These are phyloP conservation scores for Pochonia chlamydosporia DNA, from an alignment of 2,329 filamentous ascomycete genomes.

Conservation along the genomic window DNA sequence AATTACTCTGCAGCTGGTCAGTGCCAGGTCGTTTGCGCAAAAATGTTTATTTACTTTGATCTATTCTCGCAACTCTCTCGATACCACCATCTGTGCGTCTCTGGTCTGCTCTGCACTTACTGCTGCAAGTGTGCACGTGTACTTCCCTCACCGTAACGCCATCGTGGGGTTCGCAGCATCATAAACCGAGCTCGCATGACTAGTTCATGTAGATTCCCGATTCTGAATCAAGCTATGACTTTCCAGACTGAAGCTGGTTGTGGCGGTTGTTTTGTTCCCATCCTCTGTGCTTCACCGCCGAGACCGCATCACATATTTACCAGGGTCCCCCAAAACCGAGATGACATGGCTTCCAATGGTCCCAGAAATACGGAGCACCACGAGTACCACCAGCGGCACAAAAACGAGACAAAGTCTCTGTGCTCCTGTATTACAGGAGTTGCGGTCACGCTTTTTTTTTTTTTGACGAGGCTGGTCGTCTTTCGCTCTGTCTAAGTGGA, in stretches of 20 bases:
- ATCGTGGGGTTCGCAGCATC: not conserved
- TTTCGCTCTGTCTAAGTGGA: not conserved
- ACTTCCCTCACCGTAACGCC: not conserved
- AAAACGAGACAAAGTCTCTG: not conserved
- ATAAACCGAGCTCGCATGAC: not conserved
- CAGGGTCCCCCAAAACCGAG: not conserved
- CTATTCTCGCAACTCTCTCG: too few relatives aligned
- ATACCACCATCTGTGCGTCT: too few relatives aligned
- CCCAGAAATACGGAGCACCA: not conserved
- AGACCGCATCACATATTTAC: slow-evolving; percentile 7
- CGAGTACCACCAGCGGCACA: not conserved
- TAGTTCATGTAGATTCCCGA: not conserved
- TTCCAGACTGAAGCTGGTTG: not conserved
- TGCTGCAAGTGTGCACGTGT: not conserved
- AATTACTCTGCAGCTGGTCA: too few relatives aligned
- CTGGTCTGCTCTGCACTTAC: not conserved
- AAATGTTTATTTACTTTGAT: not conserved
- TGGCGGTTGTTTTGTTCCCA: not conserved
- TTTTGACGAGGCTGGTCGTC: not conserved
- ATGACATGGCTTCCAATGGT: not conserved
- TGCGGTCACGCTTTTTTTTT: slow-evolving; percentile 5
- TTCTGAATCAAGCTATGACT: not conserved
- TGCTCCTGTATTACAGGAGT: not conserved
- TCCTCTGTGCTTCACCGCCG: slow-evolving; percentile 10
- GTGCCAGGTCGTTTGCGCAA: not conserved